Percentiles rank a stretch among this genome's conserved stretches.
Conservation (phyloP, 176 grass and related monocot genomes). For the Aegilops speltoides region DNA sequence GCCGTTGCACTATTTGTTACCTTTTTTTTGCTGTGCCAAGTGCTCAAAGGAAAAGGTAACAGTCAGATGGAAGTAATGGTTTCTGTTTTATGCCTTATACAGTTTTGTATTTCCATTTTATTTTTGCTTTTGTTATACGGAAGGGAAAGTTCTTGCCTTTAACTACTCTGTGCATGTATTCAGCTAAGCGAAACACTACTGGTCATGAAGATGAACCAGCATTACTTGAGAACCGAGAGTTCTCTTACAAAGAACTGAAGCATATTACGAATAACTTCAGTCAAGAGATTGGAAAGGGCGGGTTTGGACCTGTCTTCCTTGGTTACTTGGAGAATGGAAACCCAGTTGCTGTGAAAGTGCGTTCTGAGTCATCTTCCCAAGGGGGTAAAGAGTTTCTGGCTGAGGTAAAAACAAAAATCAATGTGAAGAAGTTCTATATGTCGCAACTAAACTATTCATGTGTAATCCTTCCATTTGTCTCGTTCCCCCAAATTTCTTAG, state of each 20-base stretch:
- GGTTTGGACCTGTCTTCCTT: constrained; percentile 63
- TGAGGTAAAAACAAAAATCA: constrained; percentile 47
- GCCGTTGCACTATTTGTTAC: not conserved
- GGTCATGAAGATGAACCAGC: constrained; percentile 5
- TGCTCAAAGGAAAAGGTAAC: constrained; percentile 27
- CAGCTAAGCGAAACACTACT: constrained; percentile 9
- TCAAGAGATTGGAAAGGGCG: constrained; percentile 56
- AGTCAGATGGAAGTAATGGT: not conserved
- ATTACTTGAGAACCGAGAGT: constrained; percentile 42
- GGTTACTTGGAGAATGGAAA: constrained; percentile 53
- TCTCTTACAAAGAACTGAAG: constrained; percentile 57
- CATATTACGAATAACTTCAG: constrained; percentile 55
- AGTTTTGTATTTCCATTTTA: not conserved
- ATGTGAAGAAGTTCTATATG: not conserved
- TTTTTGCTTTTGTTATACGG: not conserved
- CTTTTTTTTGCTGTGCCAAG: not conserved
- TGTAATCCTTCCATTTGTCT: not conserved
- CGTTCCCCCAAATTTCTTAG: not conserved
- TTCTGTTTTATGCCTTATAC: not conserved
- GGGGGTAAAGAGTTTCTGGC: constrained; percentile 53
- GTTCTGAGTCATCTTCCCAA: constrained; percentile 39
- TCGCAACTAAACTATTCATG: not conserved
- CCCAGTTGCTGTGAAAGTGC: constrained; percentile 64
- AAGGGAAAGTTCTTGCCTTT: not conserved
- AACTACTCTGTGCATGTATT: not conserved